Percentiles rank a stretch among this genome's conserved stretches.
Conservation (phyloP, 345 rosid species). For the Melastoma malabathricum region DNA sequence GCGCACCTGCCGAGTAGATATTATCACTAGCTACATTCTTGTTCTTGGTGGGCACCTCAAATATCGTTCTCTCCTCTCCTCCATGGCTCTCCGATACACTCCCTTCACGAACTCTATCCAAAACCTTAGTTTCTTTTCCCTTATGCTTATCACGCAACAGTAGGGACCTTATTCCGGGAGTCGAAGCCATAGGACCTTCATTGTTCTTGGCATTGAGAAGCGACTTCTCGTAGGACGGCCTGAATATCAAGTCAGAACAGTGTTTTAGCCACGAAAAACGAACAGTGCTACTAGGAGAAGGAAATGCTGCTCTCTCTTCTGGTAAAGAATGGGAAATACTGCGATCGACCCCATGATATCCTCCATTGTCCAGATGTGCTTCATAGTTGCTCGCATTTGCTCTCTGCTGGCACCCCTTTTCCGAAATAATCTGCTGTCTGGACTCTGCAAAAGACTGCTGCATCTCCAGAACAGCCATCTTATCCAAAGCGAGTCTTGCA, state of each 20-base stretch:
- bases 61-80: conserved; percentile 37
- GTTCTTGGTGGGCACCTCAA: conserved; percentile 28
- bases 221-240: conserved; percentile 36
- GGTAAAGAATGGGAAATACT: conserved; percentile 28
- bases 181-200: conserved; percentile 11
- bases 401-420: conserved; percentile 25
- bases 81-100: conserved; percentile 9
- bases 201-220: conserved; percentile 11
- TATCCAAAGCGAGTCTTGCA: conserved; percentile 55
- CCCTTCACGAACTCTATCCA: conserved; percentile 8
- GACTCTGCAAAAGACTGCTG: conserved; percentile 49
- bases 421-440: conserved; percentile 44
- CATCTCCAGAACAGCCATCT: conserved; percentile 52
- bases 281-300: conserved; percentile 30
- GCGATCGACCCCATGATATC: conserved; percentile 18
- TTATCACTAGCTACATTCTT: conserved; percentile 12
- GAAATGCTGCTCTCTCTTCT: conserved; percentile 16
- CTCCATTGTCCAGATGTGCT: conserved; percentile 16
- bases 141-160: conserved; percentile 11
- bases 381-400: conserved; percentile 23
- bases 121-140: conserved; percentile 2
- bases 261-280: conserved; percentile 73
- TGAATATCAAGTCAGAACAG: conserved; percentile 54
- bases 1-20: conserved; percentile 1
- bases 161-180: conserved; percentile 13